Conservation (phyloP, 306 rosid genomes). For the Lagenaria siceraria region DNA sequence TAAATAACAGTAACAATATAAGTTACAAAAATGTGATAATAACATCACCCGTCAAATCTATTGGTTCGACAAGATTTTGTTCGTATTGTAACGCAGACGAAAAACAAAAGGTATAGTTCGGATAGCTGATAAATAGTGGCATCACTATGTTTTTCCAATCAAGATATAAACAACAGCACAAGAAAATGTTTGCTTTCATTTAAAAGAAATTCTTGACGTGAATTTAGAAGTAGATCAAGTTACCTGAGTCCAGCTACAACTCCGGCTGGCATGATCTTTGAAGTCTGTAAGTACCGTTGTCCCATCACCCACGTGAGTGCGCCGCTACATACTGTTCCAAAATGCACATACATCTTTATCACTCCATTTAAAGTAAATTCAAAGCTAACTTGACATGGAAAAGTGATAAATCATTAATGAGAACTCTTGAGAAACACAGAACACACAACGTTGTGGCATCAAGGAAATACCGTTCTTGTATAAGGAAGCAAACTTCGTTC, state of each 20-base stretch:
- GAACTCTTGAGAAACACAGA: background rate
- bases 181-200: background rate
- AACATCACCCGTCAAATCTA: too few species aligned
- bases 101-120: background rate
- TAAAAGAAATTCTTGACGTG: background rate
- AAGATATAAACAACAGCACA: background rate
- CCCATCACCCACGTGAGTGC: constrained; percentile 65
- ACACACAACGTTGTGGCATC: background rate
- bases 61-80: too few species aligned
- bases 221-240: background rate
- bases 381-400: background rate
- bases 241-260: constrained; percentile 78
- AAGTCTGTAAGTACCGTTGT: constrained; percentile 57
- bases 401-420: background rate
- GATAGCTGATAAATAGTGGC: background rate
- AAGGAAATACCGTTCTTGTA: background rate
- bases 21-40: too few species aligned
- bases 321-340: constrained; percentile 49
- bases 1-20: too few species aligned
- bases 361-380: background rate
- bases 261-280: constrained; percentile 88
- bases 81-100: too few species aligned
- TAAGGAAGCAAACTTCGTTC: background rate
- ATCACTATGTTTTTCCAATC: background rate
- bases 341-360: background rate